Conservation (phyloP, 495 filamentous ascomycete genomes). For the Lasiosphaeria ovina region DNA sequence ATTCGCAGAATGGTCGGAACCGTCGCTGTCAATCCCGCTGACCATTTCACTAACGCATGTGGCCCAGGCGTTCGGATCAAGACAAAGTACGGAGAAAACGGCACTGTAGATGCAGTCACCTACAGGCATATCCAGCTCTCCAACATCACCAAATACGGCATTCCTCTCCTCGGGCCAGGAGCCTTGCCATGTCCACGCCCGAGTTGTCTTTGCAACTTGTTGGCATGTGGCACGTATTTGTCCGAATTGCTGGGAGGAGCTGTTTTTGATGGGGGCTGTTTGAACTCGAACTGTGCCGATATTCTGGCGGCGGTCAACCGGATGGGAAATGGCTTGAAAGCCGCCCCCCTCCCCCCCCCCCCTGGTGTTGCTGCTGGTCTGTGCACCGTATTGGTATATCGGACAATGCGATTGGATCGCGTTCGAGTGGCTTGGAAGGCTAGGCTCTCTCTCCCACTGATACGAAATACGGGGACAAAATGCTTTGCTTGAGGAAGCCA, state of each 20-base stretch:
- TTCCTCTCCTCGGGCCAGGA: constrained; percentile 21
- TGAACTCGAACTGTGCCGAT: too few species aligned
- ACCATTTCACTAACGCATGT: background rate
- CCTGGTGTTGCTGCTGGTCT: background rate
- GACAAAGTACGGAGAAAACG: constrained; percentile 57
- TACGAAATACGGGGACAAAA: constrained; percentile 15
- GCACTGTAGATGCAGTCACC: constrained; percentile 55
- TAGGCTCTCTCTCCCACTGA: background rate
- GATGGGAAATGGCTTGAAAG: too few species aligned
- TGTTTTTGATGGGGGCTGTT: too few species aligned
- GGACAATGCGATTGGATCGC: constrained; percentile 25
- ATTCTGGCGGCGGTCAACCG: too few species aligned
- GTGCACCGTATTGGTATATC: constrained; percentile 21
- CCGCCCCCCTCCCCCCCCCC: too few species aligned
- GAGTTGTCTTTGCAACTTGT: too few species aligned
- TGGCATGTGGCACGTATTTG: too few species aligned
- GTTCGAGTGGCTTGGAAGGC: background rate
- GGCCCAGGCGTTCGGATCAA: constrained; percentile 56
- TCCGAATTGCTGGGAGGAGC: too few species aligned
- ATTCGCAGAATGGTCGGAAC: constrained; percentile 51
- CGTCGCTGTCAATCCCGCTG: background rate
- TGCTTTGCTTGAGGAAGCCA: background rate
- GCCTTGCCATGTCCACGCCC: too few species aligned
- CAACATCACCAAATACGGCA: constrained; percentile 59
- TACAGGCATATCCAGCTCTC: constrained; percentile 60